These are phyloP conservation scores for Scedosporium apiospermum DNA, from an alignment of 2,329 filamentous ascomycete species.

Conservation along the genomic window DNA sequence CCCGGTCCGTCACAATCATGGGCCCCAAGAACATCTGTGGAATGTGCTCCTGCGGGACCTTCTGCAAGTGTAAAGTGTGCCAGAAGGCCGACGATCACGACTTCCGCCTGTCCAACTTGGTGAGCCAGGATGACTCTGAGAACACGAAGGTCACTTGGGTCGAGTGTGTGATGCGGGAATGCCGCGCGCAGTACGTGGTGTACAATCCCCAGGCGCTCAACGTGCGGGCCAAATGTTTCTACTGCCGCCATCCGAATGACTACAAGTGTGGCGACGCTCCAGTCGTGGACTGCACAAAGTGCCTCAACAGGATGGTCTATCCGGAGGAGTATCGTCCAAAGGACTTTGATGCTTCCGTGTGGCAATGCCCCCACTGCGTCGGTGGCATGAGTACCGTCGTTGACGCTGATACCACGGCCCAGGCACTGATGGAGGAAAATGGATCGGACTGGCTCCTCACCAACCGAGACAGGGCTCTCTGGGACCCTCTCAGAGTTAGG, in stretches of 20 bases:
- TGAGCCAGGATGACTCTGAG: constrained; percentile 20
- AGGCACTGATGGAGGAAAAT: constrained; percentile 29
- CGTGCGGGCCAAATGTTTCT: constrained; percentile 38
- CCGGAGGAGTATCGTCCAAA: constrained; percentile 30
- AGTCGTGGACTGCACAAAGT: constrained; percentile 32
- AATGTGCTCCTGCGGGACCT: constrained; percentile 20
- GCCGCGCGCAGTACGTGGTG: constrained; percentile 40
- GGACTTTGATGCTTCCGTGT: constrained; percentile 14
- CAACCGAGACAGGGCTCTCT: constrained; percentile 25
- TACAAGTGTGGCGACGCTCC: constrained; percentile 20
- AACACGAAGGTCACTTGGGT: constrained; percentile 31
- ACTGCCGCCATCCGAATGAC: constrained; percentile 26
- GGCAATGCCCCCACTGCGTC: constrained; percentile 3
- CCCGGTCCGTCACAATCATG: constrained; percentile 42
- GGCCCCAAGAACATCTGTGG: constrained; percentile 27
- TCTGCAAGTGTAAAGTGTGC: constrained; percentile 15
- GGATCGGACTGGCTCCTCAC: constrained; percentile 32
- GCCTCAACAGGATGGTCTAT: constrained; percentile 37
- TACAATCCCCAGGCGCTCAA: constrained; percentile 31
- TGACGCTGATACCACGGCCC: constrained; percentile 25
- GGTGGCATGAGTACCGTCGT: constrained; percentile 24
- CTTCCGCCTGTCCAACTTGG: constrained; percentile 16
- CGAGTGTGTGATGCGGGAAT: constrained; percentile 31
- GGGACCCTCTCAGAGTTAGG: constrained; percentile 25
- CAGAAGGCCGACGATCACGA: constrained; percentile 14